A percentile compares a stretch with the other conserved stretches of the same genome.
Evolutionary conservation across 2,329 filamentous ascomycete genomes (phyloP).

Genomic region (Graphium sp.): DNA sequence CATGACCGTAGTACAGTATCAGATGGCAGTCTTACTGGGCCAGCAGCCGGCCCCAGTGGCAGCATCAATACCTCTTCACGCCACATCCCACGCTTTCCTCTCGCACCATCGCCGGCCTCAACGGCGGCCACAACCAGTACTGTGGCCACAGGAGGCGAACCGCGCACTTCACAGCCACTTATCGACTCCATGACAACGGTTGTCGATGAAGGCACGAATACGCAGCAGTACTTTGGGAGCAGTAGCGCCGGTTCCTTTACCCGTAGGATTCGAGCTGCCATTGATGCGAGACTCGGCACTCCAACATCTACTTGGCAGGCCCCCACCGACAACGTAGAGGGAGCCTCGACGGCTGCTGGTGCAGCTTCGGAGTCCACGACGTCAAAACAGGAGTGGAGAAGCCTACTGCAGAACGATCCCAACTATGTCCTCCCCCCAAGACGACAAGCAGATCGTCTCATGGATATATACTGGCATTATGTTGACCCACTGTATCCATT

Average conservation of each 20-base stretch:
- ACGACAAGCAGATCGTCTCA: conserved; percentile 23
- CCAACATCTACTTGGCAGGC: conserved; percentile 1
- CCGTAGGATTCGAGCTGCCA: conserved; percentile 23
- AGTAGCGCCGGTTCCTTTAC: conserved; percentile 29
- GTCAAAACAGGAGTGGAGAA: no score
- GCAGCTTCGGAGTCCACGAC: no score
- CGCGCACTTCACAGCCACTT: conserved; percentile 15
- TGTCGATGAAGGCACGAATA: conserved; percentile 19
- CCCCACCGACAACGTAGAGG: neutral
- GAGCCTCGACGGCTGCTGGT: conserved; percentile 1
- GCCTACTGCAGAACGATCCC: conserved; percentile 10
- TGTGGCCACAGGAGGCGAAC: neutral
- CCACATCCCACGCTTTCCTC: no score
- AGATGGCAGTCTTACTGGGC: no score
- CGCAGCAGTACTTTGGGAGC: conserved; percentile 25
- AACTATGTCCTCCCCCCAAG: conserved; percentile 25
- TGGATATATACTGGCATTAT: conserved; percentile 26
- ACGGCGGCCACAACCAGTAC: conserved; percentile 1
- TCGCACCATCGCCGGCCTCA: neutral
- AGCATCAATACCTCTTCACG: no score
- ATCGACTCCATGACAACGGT: conserved; percentile 27
- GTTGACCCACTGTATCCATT: conserved; percentile 28
- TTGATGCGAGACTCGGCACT: conserved; percentile 14
- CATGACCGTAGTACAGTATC: no score
- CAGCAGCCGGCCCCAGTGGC: no score